Evolutionary conservation across 768 basidiomycete species (phyloP), one percentile per base, ranked within the genome.

Genomic region (Tylopilus sp.): DNA sequence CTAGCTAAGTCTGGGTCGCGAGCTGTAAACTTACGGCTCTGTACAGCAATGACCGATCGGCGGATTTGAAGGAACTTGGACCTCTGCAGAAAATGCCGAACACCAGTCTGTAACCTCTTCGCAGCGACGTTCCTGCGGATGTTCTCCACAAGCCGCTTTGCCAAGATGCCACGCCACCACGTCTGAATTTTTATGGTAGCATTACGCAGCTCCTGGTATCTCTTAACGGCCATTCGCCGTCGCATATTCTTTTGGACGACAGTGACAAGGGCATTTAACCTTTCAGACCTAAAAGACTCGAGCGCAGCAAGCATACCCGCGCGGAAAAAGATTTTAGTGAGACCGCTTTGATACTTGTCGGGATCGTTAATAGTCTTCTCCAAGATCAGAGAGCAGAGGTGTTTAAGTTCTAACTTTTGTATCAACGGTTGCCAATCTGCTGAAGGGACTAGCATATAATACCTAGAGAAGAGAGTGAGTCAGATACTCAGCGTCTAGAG

Each of bases 301-400:
- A 99, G 79, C 7, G 89, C 89, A 25, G 97, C 96, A 50, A 99
- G 86, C 93, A 98, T 98, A 58, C 97, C 97, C 13, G 97, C 95
- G 55, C 97, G 85, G 81, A 99, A 98, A 76, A 99, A 99, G 61
- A 99, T 98, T 74, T 99, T 99, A 25, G 92, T 98, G 26, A 94
- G 79, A 61, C 97, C 97, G 64, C 86, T 86, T 73, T 99, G 97
- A 72, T 94, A 97, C 77, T 96, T 98, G 78, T 98, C 95, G 8
- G 86, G 81, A 58, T 98, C 97, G 33, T 87, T 86, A 66, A 98
- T 90, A 0, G 92, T 94, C 64, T 78, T 84, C 53, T 87, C 81
- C 26, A 98, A 78, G 62, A 99, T 95, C 31, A 83, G 77, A 6
- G 85, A 81, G 69, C 95, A 98, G 16, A 99, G 83, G 16, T 76